Evolutionary conservation across 106 monocot genomes (phyloP), one percentile per base, ranked within the genome.

Genomic region (Hemerocallis citrina): DNA sequence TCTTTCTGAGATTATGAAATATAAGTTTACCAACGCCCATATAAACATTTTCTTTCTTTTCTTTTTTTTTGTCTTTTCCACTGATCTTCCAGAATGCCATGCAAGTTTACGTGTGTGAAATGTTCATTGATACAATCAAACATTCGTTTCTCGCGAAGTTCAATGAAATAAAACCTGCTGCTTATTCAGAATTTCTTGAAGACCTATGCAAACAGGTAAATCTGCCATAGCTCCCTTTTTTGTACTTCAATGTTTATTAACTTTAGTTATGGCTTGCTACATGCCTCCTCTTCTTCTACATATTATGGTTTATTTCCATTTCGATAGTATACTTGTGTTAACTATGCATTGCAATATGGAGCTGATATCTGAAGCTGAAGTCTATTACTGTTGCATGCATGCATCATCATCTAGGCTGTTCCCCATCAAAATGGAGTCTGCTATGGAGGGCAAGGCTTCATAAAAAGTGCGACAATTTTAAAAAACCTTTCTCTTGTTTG

Each of bases 101-200:
- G 14, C 58, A 72, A 68, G 95, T 95, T 60, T 95, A 68, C 56
- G 50, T 86, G 48, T 95, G 95, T 76, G 95, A 95, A 81, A 61
- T 90, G 43, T 57, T 95, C 62, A 67, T 95, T 57, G 95, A 95
- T 70, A 66, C 78, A 47, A 81, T 86, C 52, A 95, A 95, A 71
- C 95, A 95, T 74, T 89, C 90, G 31, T 95, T 95, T 52, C 86
- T 95, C 69, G 78, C 86, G 41, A 95, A 95, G 77, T 95, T 95
- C 65, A 95, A 95, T 72, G 95, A 95, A 61, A 79, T 95, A 76
- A 95, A 95, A 34, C 95, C 95, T n/a, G 61, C 45, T 65, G 83
- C 83, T 30, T 95, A 95, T 68, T 95, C 95, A 25, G 86, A 90
- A 29, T 95, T 86, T 68, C 76, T 95, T 54, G 95, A 95, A 76